Conservation (phyloP, 306 rosid species). For the Echinosophora koreensis region DNA sequence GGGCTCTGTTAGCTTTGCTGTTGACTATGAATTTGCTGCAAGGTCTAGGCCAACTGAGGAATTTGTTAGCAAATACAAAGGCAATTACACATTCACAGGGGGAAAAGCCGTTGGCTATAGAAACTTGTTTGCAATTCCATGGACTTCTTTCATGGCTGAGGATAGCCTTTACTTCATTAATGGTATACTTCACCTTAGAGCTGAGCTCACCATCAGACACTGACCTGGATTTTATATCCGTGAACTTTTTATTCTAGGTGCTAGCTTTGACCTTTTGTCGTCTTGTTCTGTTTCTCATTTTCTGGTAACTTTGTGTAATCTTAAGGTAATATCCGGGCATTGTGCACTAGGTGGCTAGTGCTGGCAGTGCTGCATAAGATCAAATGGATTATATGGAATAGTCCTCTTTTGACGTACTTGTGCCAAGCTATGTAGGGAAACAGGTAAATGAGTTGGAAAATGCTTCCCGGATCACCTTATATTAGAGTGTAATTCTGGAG, state of each 20-base stretch:
- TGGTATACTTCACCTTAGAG: conserved; percentile 93
- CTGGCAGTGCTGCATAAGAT: conserved; percentile 26
- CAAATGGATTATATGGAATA: not conserved
- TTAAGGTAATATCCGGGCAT: conserved; percentile 26
- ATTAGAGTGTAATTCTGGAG: no score
- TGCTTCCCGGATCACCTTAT: no score
- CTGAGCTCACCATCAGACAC: conserved; percentile 92
- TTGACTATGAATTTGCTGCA: conserved; percentile 94
- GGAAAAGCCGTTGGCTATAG: conserved; percentile 93
- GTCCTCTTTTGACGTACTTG: not conserved
- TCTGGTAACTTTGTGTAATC: conserved; percentile 19
- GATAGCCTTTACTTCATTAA: conserved; percentile 84
- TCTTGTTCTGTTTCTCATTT: not conserved
- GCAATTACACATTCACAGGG: conserved; percentile 89
- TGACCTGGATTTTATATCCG: conserved; percentile 42
- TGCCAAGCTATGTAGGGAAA: not conserved
- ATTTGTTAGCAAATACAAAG: conserved; percentile 89
- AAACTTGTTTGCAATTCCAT: conserved; percentile 84
- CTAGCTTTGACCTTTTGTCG: conserved; percentile 29
- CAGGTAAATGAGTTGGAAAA: conserved; percentile 4
- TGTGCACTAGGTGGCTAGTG: not conserved
- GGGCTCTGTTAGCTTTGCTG: conserved; percentile 87
- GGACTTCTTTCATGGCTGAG: conserved; percentile 89
- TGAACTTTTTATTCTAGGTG: conserved; percentile 37
- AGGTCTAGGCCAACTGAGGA: conserved; percentile 85